Conservation (phyloP, 257 asterid genomes). For the Striga asiatica region DNA sequence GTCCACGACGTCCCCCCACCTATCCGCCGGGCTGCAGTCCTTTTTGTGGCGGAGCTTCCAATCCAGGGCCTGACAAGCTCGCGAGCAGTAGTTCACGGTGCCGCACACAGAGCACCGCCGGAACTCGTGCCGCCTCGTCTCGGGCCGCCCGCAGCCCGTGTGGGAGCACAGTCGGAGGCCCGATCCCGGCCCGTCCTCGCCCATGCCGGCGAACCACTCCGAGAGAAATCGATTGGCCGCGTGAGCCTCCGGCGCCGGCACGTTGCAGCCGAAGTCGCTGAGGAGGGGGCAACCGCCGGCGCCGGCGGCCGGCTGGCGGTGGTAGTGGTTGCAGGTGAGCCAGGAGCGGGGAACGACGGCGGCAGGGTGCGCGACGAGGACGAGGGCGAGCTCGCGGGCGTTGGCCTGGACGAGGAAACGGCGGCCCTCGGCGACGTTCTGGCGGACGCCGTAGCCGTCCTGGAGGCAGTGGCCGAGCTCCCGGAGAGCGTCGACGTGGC, state of each 20-base stretch:
- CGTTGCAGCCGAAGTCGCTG: slow-evolving; percentile 89
- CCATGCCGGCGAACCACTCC: slow-evolving; percentile 51
- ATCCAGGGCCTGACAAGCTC: slow-evolving; percentile 94
- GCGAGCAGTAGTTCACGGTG: slow-evolving; percentile 84
- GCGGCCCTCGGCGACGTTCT: slow-evolving; percentile 76
- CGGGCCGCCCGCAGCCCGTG: slow-evolving; percentile 86
- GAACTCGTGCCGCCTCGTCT: slow-evolving; percentile 74
- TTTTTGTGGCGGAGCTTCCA: slow-evolving; percentile 88
- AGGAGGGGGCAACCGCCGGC: slow-evolving; percentile 48
- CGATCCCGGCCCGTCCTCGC: slow-evolving; percentile 22
- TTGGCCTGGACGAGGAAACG: slow-evolving; percentile 83
- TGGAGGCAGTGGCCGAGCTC: slow-evolving; percentile 98
- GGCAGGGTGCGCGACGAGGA: slow-evolving; percentile 39
- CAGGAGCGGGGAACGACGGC: slow-evolving; percentile 44
- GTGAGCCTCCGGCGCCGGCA: slow-evolving; percentile 75
- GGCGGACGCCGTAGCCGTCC: slow-evolving; percentile 95
- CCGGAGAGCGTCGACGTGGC: slow-evolving; percentile 87
- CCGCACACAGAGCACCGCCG: slow-evolving; percentile 91
- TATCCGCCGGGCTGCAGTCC: slow-evolving; percentile 58
- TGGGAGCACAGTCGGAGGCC: slow-evolving; percentile 75
- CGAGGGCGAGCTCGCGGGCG: slow-evolving; percentile 92
- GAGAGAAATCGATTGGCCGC: slow-evolving; percentile 58
- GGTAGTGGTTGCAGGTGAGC: slow-evolving; percentile 51
- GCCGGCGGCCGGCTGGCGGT: slow-evolving; percentile 31
- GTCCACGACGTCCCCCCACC: slow-evolving; percentile 36